These are phyloP conservation scores for Ceratobasidium sp. DNA, from an alignment of 1,284 basidiomycete genomes.

Conservation along the genomic window DNA sequence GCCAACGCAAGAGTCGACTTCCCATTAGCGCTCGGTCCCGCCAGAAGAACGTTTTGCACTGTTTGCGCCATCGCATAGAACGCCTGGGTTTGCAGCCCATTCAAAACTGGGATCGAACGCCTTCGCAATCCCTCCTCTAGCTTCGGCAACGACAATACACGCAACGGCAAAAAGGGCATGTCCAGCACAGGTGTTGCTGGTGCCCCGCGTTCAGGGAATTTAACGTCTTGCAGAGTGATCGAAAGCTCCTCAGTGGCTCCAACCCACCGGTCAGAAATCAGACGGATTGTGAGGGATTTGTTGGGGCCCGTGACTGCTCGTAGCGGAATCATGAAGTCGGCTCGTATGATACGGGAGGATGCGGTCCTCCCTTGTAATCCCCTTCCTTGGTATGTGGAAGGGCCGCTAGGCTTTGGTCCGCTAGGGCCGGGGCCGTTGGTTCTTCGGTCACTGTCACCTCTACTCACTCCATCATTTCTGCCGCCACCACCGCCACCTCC, in stretches of 20 bases:
- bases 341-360: slow-evolving; percentile 60
- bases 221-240: slow-evolving; percentile 73
- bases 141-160: slow-evolving; percentile 62
- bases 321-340: slow-evolving; percentile 87
- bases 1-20: slow-evolving; percentile 82
- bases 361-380: not conserved
- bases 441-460: not conserved
- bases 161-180: slow-evolving; percentile 79
- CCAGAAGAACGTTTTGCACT: slow-evolving; percentile 77
- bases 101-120: slow-evolving; percentile 68
- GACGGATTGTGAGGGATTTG: slow-evolving; percentile 73
- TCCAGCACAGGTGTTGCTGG: slow-evolving; percentile 79
- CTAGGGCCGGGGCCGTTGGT: not conserved
- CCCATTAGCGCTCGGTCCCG: slow-evolving; percentile 83
- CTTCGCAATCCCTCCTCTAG: slow-evolving; percentile 61
- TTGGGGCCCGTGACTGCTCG: slow-evolving; percentile 63
- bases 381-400: not conserved
- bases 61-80: slow-evolving; percentile 88
- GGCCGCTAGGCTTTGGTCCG: not conserved
- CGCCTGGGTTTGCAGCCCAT: slow-evolving; percentile 89
- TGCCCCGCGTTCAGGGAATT: slow-evolving; percentile 78
- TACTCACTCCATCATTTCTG: not conserved
- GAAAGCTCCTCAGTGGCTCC: slow-evolving; percentile 83
- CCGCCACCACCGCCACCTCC: not conserved
- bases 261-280: slow-evolving; percentile 93